phyloP scores from a whole-genome alignment of 129 eudicot species.

The Flaveria bidentis region DNA sequence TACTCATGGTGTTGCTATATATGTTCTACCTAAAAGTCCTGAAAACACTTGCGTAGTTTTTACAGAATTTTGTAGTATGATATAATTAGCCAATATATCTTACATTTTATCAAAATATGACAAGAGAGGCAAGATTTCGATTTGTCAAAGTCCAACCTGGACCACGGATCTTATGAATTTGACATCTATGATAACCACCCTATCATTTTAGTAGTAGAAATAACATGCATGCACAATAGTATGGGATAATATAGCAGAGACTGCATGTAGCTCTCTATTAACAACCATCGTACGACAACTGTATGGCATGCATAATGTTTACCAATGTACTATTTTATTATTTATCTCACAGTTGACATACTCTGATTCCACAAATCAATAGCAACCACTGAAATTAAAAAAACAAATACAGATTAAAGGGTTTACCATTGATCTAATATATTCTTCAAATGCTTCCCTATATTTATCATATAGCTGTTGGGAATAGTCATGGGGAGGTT shows the following conservation, averaged over 20 bases:
- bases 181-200: not conserved
- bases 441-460: conserved; percentile 61
- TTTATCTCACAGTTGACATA: conserved; percentile 7
- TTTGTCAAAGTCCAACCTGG: not conserved
- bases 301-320: not conserved
- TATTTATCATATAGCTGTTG: conserved; percentile 78
- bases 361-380: not conserved
- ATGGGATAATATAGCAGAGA: not conserved
- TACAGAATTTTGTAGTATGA: not conserved
- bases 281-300: not conserved
- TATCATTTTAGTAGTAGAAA: not conserved
- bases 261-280: not conserved
- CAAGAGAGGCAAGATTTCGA: not conserved
- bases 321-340: not conserved
- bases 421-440: conserved; percentile 52
- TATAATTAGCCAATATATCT: not conserved
- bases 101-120: not conserved
- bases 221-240: not conserved
- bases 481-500: conserved; percentile 82
- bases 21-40: not conserved
- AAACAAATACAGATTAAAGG: not conserved
- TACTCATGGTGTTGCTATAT: not conserved
- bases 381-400: not conserved
- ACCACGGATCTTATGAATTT: not conserved
- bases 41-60: not conserved